Conservation (phyloP, 2,329 filamentous ascomycete species). For the Colletotrichum cereale region DNA sequence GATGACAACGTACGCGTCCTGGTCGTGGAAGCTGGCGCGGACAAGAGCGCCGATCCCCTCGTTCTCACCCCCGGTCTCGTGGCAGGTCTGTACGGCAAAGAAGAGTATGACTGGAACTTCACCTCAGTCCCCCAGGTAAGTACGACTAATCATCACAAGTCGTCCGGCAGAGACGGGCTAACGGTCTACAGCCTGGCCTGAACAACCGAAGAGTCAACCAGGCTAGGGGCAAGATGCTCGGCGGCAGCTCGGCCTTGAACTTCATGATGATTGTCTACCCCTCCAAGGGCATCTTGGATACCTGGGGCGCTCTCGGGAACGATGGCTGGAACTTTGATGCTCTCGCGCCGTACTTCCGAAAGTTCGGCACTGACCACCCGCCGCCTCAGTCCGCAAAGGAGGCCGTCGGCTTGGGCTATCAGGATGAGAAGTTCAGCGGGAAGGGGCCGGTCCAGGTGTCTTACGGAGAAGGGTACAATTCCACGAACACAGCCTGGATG, state of each 20-base stretch:
- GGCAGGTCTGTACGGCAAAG: slow-evolving; percentile 41
- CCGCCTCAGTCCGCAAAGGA: slow-evolving; percentile 46
- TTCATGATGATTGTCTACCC: slow-evolving; percentile 43
- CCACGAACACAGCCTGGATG: slow-evolving; percentile 53
- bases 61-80: slow-evolving; percentile 41
- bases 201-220: slow-evolving; percentile 43
- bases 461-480: slow-evolving; percentile 50
- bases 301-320: slow-evolving; percentile 46
- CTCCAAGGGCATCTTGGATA: slow-evolving; percentile 41
- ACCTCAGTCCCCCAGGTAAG: slow-evolving; percentile 40
- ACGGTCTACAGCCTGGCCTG: slow-evolving; percentile 38
- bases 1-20: slow-evolving; percentile 42
- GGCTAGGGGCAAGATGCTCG: slow-evolving; percentile 44
- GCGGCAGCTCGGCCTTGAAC: slow-evolving; percentile 44
- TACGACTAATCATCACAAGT: too few species aligned
- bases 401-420: slow-evolving; percentile 47
- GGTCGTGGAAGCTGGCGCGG: slow-evolving; percentile 46
- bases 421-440: slow-evolving; percentile 48
- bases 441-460: slow-evolving; percentile 54
- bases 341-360: slow-evolving; percentile 51
- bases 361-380: slow-evolving; percentile 47
- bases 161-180: background rate
- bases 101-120: slow-evolving; percentile 45
- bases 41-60: slow-evolving; percentile 40
- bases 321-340: slow-evolving; percentile 45